These are phyloP conservation scores for Daldinia grandis DNA, from an alignment of 495 filamentous ascomycete genomes.

Conservation along the genomic window DNA sequence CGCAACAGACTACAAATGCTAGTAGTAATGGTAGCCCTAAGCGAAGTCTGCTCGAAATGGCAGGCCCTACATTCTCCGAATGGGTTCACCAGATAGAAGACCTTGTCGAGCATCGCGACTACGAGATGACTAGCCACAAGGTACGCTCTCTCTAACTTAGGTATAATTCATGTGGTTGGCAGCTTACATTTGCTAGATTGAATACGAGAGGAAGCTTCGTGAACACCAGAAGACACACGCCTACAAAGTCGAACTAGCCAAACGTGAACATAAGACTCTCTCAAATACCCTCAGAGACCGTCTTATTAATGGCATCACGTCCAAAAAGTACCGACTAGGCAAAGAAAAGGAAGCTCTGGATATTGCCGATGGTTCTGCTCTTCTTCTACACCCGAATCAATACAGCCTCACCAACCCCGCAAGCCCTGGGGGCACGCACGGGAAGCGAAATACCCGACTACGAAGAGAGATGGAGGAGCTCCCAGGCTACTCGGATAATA, in stretches of 20 bases:
- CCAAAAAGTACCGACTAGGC: slow-evolving; percentile 77
- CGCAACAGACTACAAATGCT: slow-evolving; percentile 43
- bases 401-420: slow-evolving; percentile 83
- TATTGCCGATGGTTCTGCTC: slow-evolving; percentile 84
- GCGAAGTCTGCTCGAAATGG: slow-evolving; percentile 64
- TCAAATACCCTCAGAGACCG: slow-evolving; percentile 82
- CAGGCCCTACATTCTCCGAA: slow-evolving; percentile 80
- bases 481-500: slow-evolving; percentile 66
- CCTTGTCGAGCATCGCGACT: slow-evolving; percentile 82
- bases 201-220: slow-evolving; percentile 62
- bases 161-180: slow-evolving; percentile 10
- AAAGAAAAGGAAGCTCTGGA: slow-evolving; percentile 90
- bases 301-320: slow-evolving; percentile 76
- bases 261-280: slow-evolving; percentile 82
- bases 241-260: slow-evolving; percentile 76
- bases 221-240: slow-evolving; percentile 62
- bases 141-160: slow-evolving; percentile 61
- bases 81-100: slow-evolving; percentile 89
- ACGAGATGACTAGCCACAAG: slow-evolving; percentile 74
- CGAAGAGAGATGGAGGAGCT: slow-evolving; percentile 83
- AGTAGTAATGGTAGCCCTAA: slow-evolving; percentile 55
- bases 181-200: slow-evolving; percentile 50
- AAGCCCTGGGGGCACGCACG: slow-evolving; percentile 81
- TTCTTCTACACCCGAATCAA: slow-evolving; percentile 91
- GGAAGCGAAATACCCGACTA: slow-evolving; percentile 82